Evolutionary conservation across 257 asterid genomes (phyloP), one percentile per base, ranked within the genome.

Genomic region (Jacaranda mimosifolia): DNA sequence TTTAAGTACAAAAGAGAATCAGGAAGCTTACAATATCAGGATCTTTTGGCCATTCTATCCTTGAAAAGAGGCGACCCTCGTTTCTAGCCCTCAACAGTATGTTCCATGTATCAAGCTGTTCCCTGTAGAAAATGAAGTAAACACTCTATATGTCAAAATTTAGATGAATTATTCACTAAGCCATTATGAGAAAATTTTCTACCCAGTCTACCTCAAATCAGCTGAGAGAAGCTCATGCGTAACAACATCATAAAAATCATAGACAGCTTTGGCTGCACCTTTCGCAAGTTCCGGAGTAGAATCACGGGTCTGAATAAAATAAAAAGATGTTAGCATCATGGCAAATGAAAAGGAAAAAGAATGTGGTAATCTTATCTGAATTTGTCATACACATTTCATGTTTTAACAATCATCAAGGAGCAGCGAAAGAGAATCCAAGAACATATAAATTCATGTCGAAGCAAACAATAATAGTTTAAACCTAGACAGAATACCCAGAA

Each of bases 31-130:
- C 99, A 81, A 91, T 93, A 84, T 89, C 94, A 79, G 91, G 88
- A 81, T 93, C 97, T 86, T 87, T 88, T 15, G 99, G 99, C 99
- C 99, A 95, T 78, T 91, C 92, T 75, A 95, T 92, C 89, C 83
- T 87, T 70, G 99, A 91, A 85, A 95, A 95, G 72, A 95, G 94
- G 76, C 97, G 95, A 63, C 98, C 94, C 73, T 91, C 99, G 83
- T 87, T 95, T 89, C 97, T 91, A 68, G 99, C 99, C 84, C 89
- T 86, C 77, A 90, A 86, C 88, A 93, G 80, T 83, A 95, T 88
- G 83, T 90, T 86, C 99, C 99, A 95, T 3, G 98, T 91, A 86
- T 93, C 99, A 65, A 95, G 94, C 88, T 91, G 96, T 86, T 95
- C 99, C 87, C 98, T 95, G 90, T 62, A 66, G 75, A 77, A 26